A percentile compares a stretch with the other conserved stretches of the same genome.
Evolutionary conservation across 1,284 basidiomycete genomes (phyloP).

Genomic region (Sutorius eximius): DNA sequence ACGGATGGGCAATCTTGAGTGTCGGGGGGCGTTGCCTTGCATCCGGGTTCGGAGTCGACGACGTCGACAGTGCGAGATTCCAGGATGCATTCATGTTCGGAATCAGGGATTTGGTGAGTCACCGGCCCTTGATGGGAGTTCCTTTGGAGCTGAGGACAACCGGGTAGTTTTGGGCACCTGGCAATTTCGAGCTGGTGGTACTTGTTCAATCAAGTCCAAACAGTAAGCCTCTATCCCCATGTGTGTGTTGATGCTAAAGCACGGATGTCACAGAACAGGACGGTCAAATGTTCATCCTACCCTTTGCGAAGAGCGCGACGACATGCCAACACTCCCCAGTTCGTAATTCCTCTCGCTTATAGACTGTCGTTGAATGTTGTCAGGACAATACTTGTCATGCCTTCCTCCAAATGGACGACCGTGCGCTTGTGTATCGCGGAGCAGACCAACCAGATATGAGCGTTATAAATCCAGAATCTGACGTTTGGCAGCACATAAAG

Average conservation of each 20-base stretch:
- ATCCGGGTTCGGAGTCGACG: conserved; percentile 71
- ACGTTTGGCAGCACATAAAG: conserved; percentile 97
- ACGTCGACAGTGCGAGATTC: conserved; percentile 61
- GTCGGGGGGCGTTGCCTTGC: conserved; percentile 86
- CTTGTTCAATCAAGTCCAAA: conserved; percentile 52
- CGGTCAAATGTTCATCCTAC: conserved; percentile 80
- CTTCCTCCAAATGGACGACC: conserved; percentile 94
- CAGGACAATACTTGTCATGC: conserved; percentile 94
- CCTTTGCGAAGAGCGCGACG: conserved; percentile 94
- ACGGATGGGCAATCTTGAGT: conserved; percentile 91
- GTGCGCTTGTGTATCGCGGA: conserved; percentile 93
- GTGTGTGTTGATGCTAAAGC: background rate
- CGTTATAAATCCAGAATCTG: conserved; percentile 97
- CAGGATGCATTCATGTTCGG: conserved; percentile 88
- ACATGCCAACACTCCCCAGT: conserved; percentile 91
- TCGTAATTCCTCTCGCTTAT: conserved; percentile 20
- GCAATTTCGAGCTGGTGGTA: conserved; percentile 84
- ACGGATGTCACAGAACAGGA: conserved; percentile 44
- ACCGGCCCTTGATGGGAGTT: background rate
- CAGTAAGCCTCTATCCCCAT: conserved; percentile 40
- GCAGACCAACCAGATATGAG: conserved; percentile 98
- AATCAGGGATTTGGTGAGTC: conserved; percentile 60
- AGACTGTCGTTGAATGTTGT: conserved; percentile 8
- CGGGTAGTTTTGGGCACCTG: conserved; percentile 84
- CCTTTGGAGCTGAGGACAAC: conserved; percentile 7